Conservation (phyloP, 352 stramenopile genomes). For the Blastocystis sp. region DNA sequence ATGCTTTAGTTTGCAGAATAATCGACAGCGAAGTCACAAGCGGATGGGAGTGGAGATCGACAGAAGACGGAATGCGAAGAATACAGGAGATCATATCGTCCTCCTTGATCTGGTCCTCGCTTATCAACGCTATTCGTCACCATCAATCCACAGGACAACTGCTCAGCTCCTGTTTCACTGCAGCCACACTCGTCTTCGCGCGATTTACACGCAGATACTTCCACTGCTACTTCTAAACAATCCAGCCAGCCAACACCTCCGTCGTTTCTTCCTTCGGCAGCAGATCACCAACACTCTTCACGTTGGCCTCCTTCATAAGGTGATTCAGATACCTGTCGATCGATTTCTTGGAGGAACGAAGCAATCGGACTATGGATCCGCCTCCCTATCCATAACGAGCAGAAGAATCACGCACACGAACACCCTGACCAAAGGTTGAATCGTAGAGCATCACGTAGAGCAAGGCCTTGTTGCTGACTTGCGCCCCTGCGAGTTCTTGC, state of each 20-base stretch:
- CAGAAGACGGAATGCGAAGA: slow-evolving; percentile 79
- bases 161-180: slow-evolving; percentile 61
- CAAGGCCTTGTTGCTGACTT: slow-evolving; percentile 73
- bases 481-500: neutral
- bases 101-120: slow-evolving; percentile 69
- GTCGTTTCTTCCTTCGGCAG: slow-evolving; percentile 80
- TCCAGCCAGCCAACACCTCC: slow-evolving; percentile 71
- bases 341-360: slow-evolving; percentile 79
- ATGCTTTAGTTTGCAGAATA: slow-evolving; percentile 83
- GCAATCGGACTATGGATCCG: slow-evolving; percentile 68
- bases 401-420: neutral
- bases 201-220: slow-evolving; percentile 77
- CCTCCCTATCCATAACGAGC: slow-evolving; percentile 77
- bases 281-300: slow-evolving; percentile 79
- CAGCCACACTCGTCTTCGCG: slow-evolving; percentile 73
- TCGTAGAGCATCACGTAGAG: slow-evolving; percentile 82
- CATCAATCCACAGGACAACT: neutral
- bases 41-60: slow-evolving; percentile 81
- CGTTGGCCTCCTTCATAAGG: slow-evolving; percentile 79
- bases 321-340: slow-evolving; percentile 78
- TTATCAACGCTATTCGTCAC: neutral
- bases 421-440: slow-evolving; percentile 77
- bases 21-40: slow-evolving; percentile 80
- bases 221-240: slow-evolving; percentile 76
- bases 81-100: slow-evolving; percentile 78